Conservation (phyloP, 2,329 filamentous ascomycete genomes). For the Myriosclerotinia duriaeana region DNA sequence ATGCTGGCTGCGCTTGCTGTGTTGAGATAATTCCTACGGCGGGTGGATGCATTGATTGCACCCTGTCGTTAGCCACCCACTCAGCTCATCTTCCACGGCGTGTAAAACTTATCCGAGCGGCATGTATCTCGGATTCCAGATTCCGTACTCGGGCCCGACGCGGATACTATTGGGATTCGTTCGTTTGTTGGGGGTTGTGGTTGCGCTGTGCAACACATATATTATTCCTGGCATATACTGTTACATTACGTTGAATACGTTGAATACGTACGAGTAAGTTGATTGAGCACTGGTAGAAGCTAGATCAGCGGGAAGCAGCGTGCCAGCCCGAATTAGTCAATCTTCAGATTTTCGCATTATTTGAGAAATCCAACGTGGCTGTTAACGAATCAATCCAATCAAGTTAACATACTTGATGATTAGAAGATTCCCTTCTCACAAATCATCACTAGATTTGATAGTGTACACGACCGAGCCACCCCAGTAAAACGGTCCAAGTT, state of each 20-base stretch:
- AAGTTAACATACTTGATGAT: too few relatives aligned
- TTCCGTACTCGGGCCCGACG: slow-evolving; percentile 19
- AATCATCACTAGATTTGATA: not conserved
- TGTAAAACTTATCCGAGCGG: not conserved
- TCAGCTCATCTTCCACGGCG: not conserved
- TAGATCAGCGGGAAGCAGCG: slow-evolving; percentile 1
- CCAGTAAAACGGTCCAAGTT: not conserved
- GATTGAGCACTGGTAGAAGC: not conserved
- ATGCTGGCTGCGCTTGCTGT: not conserved
- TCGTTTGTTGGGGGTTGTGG: not conserved
- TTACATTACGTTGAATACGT: not conserved
- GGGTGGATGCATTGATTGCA: slow-evolving; percentile 2
- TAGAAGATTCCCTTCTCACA: too few relatives aligned
- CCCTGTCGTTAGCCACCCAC: slow-evolving; percentile 6
- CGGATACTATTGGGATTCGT: not conserved
- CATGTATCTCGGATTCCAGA: not conserved
- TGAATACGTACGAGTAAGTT: not conserved
- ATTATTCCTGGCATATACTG: too few relatives aligned
- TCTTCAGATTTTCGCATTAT: not conserved
- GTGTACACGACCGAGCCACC: not conserved
- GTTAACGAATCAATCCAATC: too few relatives aligned
- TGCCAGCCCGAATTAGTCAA: not conserved
- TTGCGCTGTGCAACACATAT: not conserved
- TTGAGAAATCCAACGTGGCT: too few relatives aligned
- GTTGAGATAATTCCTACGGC: not conserved